Evolutionary conservation across 371 early-diverging fungal genomes (phyloP).

Genomic region (Circinella minor): DNA sequence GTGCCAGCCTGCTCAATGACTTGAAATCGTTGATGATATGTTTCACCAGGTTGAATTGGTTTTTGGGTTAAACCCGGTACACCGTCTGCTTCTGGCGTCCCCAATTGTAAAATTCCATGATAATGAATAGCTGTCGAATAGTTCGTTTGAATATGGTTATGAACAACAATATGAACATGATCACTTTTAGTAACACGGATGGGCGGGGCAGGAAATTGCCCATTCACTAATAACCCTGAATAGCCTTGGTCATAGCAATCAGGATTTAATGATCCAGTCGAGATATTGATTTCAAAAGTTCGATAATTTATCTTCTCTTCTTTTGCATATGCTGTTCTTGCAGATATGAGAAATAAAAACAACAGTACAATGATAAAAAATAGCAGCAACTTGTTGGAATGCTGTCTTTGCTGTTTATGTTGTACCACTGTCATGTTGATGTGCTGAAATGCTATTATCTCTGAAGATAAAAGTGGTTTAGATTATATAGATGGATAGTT

Average conservation of each 20-base stretch:
- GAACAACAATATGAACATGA: slow-evolving; percentile 35
- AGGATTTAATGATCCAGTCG: slow-evolving; percentile 19
- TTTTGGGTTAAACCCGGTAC: slow-evolving; percentile 64
- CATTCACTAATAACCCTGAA: slow-evolving; percentile 36
- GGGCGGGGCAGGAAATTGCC: slow-evolving; percentile 54
- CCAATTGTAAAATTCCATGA: slow-evolving; percentile 48
- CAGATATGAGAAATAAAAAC: neutral
- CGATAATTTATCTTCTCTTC: neutral
- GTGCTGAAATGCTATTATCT: no score
- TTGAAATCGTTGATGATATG: slow-evolving; percentile 52
- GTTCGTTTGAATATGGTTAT: slow-evolving; percentile 32
- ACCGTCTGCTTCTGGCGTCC: slow-evolving; percentile 51
- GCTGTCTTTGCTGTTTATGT: no score
- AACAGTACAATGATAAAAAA: neutral
- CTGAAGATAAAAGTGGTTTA: no score
- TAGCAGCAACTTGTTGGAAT: neutral
- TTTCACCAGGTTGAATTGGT: slow-evolving; percentile 54
- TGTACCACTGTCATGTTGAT: no score
- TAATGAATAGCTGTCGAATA: slow-evolving; percentile 37
- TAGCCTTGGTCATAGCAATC: slow-evolving; percentile 28
- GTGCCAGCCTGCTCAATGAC: slow-evolving; percentile 52
- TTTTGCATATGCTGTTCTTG: no score
- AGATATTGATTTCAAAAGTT: slow-evolving; percentile 24
- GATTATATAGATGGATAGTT: no score
- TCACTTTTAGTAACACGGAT: slow-evolving; percentile 49